A percentile compares a stretch with the other conserved stretches of the same genome.
Conservation (phyloP, 2,329 filamentous ascomycete genomes). For the Cercospora canescens region DNA sequence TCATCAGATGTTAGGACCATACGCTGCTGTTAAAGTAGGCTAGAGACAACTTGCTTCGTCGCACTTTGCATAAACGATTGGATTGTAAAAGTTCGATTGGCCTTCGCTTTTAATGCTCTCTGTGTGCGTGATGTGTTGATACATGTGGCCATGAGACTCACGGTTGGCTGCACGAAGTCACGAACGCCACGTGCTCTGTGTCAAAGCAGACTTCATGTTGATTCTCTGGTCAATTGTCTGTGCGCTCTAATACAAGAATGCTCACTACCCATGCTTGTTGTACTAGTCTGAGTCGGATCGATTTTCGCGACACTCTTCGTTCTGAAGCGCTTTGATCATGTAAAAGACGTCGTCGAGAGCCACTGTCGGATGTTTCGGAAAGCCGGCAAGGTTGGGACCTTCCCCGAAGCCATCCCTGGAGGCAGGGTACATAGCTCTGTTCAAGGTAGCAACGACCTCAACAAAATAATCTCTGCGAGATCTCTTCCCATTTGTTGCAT, state of each 20-base stretch:
- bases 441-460: not conserved
- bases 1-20: not conserved
- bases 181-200: too few species aligned
- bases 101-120: too few species aligned
- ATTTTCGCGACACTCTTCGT: not conserved
- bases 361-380: not conserved
- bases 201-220: too few species aligned
- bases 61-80: not conserved
- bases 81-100: too few species aligned
- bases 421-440: not conserved
- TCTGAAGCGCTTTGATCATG: not conserved
- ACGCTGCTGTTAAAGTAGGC: not conserved
- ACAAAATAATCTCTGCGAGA: not conserved
- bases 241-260: too few species aligned
- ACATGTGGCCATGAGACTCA: too few species aligned
- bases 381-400: not conserved
- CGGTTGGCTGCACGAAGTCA: too few species aligned
- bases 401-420: not conserved
- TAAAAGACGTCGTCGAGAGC: not conserved
- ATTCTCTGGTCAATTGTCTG: too few species aligned
- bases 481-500: not conserved
- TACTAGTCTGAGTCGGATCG: not conserved
- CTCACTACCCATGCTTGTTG: too few species aligned
- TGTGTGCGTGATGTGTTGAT: too few species aligned
- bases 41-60: not conserved